Conservation (phyloP, 176 grass and related monocot genomes). For the Avena sativa region DNA sequence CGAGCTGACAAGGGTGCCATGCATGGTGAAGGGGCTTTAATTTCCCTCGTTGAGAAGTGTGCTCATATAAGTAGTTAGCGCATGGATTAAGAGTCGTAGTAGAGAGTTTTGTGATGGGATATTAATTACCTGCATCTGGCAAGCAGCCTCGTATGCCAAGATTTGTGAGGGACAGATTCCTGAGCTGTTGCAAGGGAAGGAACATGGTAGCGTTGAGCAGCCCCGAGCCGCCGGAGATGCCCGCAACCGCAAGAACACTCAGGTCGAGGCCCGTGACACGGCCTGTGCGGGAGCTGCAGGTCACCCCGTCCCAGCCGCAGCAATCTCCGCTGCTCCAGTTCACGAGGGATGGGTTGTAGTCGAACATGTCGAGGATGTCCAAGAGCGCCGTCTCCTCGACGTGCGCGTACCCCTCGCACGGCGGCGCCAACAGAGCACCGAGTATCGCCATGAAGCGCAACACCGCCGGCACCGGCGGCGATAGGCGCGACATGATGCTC, state of each 20-base stretch:
- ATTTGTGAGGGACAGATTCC: background rate
- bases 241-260: background rate
- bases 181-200: background rate
- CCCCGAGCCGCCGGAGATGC: background rate
- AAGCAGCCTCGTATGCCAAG: background rate
- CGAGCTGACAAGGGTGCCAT: no score
- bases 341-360: background rate
- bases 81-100: no score
- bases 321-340: background rate
- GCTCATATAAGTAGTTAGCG: no score
- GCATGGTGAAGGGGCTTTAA: no score
- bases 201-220: constrained; percentile 4
- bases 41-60: no score
- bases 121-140: background rate
- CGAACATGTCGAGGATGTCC: background rate
- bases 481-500: background rate
- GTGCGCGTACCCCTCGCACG: background rate
- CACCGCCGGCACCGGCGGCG: background rate
- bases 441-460: background rate
- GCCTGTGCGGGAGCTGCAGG: constrained; percentile 1
- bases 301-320: background rate
- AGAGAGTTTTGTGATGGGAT: no score
- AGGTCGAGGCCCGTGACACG: constrained; percentile 2
- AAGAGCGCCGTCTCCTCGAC: background rate
- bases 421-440: no score